Evolutionary conservation across 208 protist genomes (phyloP).

Genomic region (Trypanosoma scelopori): DNA sequence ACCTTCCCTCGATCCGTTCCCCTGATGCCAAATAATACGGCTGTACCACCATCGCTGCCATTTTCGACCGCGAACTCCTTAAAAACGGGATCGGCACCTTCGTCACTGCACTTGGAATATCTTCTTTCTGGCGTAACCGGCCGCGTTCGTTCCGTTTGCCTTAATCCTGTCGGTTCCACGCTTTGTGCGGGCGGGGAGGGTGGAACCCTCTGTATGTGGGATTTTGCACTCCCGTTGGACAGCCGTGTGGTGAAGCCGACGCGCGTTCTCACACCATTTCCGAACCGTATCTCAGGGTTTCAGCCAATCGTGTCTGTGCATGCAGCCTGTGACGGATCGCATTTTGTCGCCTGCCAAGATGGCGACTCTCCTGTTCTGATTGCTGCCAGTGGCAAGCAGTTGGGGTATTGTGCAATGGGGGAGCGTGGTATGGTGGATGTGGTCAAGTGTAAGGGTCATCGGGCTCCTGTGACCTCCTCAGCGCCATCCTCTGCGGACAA

Average conservation of each 20-base stretch:
- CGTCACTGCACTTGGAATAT: constrained; percentile 13
- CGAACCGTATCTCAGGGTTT: constrained; percentile 75
- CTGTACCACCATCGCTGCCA: too few species aligned
- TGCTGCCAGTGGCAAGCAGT: constrained; percentile 43
- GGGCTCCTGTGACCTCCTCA: constrained; percentile 62
- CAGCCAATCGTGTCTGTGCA: constrained; percentile 68
- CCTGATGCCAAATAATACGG: too few species aligned
- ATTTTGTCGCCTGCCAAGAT: constrained; percentile 80
- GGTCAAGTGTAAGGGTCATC: constrained; percentile 71
- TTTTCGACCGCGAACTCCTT: neutral
- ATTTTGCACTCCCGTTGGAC: constrained; percentile 46
- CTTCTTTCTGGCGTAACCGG: constrained; percentile 55
- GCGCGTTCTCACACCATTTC: constrained; percentile 76
- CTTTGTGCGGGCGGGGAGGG: constrained; percentile 74
- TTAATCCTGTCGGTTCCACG: constrained; percentile 45
- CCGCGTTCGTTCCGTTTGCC: constrained; percentile 51
- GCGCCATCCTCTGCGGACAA: constrained; percentile 36
- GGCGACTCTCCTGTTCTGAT: constrained; percentile 69
- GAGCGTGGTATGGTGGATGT: constrained; percentile 73
- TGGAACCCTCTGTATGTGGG: constrained; percentile 79
- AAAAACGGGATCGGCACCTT: neutral
- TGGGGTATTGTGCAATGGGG: constrained; percentile 74
- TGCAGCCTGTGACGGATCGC: constrained; percentile 41
- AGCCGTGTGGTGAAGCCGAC: constrained; percentile 52
- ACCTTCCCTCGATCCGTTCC: too few species aligned